phyloP scores from a whole-genome alignment of 2,329 filamentous ascomycete species.

The Tricladium varicosporioides region DNA sequence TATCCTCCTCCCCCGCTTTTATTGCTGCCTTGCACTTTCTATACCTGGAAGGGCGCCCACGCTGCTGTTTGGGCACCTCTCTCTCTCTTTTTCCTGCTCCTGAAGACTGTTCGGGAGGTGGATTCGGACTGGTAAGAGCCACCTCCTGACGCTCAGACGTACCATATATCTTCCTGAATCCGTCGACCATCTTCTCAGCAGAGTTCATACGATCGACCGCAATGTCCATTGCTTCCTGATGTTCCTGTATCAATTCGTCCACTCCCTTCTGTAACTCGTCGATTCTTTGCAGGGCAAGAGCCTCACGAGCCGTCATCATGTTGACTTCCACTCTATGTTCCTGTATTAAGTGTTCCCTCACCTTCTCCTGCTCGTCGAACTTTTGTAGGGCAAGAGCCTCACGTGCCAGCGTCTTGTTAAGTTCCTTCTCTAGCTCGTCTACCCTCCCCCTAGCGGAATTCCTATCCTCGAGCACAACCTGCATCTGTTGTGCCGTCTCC shows the following conservation, averaged over 20 bases:
- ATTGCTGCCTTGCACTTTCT: background rate
- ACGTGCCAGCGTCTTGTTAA: too few species aligned
- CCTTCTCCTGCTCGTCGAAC: too few species aligned
- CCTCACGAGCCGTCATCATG: background rate
- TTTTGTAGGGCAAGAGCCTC: too few species aligned
- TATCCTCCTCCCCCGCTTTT: background rate
- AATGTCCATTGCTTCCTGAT: background rate
- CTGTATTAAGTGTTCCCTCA: background rate
- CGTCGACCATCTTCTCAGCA: background rate
- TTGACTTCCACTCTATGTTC: background rate
- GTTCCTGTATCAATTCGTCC: background rate
- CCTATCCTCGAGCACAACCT: background rate
- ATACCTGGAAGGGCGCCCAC: background rate
- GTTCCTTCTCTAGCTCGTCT: slow-evolving; percentile 4
- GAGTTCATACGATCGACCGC: background rate
- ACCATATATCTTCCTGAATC: background rate
- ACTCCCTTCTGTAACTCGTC: background rate
- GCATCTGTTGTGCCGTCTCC: background rate
- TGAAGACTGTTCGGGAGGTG: background rate
- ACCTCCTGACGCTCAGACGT: background rate
- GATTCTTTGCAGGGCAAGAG: slow-evolving; percentile 2
- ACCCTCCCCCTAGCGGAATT: background rate
- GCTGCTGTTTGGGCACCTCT: background rate
- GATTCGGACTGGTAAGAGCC: background rate
- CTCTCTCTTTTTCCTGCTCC: background rate